Percentiles rank a stretch among this genome's conserved stretches.
These are phyloP conservation scores for Ceriops decandra DNA, from an alignment of 345 rosid genomes.

Conservation along the genomic window DNA sequence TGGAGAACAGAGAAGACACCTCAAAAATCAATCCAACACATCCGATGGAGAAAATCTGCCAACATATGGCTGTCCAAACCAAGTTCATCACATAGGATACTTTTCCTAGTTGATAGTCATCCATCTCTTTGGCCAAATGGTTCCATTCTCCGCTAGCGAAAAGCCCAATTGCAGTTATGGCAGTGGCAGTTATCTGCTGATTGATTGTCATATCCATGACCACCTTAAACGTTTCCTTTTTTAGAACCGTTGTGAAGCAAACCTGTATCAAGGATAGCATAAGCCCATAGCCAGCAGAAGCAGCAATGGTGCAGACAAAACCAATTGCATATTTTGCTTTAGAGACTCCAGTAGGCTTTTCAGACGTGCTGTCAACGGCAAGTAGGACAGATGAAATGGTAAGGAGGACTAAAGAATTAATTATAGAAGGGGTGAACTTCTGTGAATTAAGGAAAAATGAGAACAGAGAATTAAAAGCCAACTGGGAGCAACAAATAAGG, in stretches of 20 bases:
- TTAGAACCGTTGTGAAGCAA: slow-evolving; percentile 38
- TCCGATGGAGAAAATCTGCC: slow-evolving; percentile 51
- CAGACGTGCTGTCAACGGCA: slow-evolving; percentile 22
- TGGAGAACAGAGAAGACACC: slow-evolving; percentile 57
- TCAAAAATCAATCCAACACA: slow-evolving; percentile 50
- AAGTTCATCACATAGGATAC: slow-evolving; percentile 45
- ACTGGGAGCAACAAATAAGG: slow-evolving; percentile 38
- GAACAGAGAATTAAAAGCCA: slow-evolving; percentile 56
- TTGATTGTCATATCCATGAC: slow-evolving; percentile 43
- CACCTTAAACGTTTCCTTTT: slow-evolving; percentile 30
- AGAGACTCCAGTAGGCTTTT: slow-evolving; percentile 13
- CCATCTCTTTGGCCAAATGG: slow-evolving; percentile 40
- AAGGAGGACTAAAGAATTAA: slow-evolving; percentile 49
- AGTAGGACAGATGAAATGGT: slow-evolving; percentile 50
- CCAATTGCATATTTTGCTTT: slow-evolving; percentile 31
- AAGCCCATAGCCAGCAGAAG: slow-evolving; percentile 44
- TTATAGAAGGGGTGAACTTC: slow-evolving; percentile 42
- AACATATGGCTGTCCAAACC: slow-evolving; percentile 35
- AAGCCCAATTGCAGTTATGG: slow-evolving; percentile 37
- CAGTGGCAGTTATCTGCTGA: slow-evolving; percentile 38
- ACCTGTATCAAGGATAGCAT: slow-evolving; percentile 38
- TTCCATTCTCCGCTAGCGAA: slow-evolving; percentile 61
- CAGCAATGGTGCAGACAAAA: slow-evolving; percentile 43
- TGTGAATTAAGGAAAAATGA: slow-evolving; percentile 48
- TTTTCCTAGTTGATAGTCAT: slow-evolving; percentile 41